Evolutionary conservation across 495 filamentous ascomycete species (phyloP).

Genomic region (Trichoderma virens): DNA sequence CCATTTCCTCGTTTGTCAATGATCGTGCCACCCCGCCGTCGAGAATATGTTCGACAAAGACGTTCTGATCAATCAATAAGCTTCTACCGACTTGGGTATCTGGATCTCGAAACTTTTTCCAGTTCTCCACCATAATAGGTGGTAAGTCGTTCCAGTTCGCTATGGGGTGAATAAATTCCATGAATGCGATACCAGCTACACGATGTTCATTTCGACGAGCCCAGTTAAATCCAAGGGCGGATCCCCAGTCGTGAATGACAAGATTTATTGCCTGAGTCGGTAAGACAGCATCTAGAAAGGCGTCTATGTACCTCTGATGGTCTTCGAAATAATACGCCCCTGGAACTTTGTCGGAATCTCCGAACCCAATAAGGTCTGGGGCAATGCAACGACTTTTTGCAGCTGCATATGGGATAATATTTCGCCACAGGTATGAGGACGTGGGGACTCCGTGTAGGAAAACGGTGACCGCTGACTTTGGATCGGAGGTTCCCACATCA

Average conservation of each 20-base stretch:
- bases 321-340: not conserved
- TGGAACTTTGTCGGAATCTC: not conserved
- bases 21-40: not conserved
- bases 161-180: not conserved
- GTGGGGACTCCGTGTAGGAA: not conserved
- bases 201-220: not conserved
- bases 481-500: not conserved
- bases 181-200: not conserved
- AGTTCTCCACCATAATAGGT: not conserved
- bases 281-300: not conserved
- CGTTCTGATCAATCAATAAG: not conserved
- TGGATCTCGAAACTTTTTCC: not conserved
- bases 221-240: not conserved
- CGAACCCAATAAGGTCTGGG: not conserved
- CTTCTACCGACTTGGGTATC: not conserved
- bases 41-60: not conserved
- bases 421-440: not conserved
- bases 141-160: not conserved
- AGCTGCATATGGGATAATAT: not conserved
- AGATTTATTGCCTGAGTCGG: not conserved
- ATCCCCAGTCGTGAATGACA: too few species aligned
- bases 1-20: not conserved
- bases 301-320: not conserved
- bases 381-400: not conserved
- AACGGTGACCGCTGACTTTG: not conserved